Conservation (phyloP, 352 stramenopile species). For the Phytophthora hibernalis region DNA sequence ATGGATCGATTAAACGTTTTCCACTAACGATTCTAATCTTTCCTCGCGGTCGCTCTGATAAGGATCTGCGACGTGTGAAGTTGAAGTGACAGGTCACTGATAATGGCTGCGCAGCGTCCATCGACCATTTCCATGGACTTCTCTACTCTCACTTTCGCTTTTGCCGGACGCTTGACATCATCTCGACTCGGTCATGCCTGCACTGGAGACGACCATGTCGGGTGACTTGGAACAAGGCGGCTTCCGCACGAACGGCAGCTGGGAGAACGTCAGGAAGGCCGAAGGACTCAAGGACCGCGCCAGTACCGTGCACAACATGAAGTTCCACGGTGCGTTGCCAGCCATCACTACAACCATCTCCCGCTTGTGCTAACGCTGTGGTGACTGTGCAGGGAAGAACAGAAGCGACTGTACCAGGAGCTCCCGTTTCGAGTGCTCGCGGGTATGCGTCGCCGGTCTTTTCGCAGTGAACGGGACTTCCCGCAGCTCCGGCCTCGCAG, state of each 20-base stretch:
- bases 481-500: constrained; percentile 59
- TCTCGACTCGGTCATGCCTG: constrained; percentile 4
- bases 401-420: constrained; percentile 76
- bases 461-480: constrained; percentile 68
- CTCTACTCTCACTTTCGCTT: constrained; percentile 23
- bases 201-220: constrained; percentile 15
- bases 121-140: not conserved
- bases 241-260: constrained; percentile 39
- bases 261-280: constrained; percentile 68
- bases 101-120: constrained; percentile 29
- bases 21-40: not conserved
- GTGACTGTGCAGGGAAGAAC: constrained; percentile 56
- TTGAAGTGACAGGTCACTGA: constrained; percentile 22
- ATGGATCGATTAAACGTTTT: not conserved
- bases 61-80: constrained; percentile 32
- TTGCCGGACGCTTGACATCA: not conserved
- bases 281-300: constrained; percentile 73
- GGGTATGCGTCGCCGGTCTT: constrained; percentile 71
- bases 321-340: constrained; percentile 57
- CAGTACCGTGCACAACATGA: constrained; percentile 72
- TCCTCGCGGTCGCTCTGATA: constrained; percentile 1
- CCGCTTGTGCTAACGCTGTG: not conserved
- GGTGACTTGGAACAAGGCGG: constrained; percentile 28
- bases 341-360: not conserved
- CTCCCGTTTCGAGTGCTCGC: constrained; percentile 67